Evolutionary conservation across 2,329 filamentous ascomycete genomes (phyloP), one percentile per base, ranked within the genome.

Genomic region (Apiospora saccharicola): DNA sequence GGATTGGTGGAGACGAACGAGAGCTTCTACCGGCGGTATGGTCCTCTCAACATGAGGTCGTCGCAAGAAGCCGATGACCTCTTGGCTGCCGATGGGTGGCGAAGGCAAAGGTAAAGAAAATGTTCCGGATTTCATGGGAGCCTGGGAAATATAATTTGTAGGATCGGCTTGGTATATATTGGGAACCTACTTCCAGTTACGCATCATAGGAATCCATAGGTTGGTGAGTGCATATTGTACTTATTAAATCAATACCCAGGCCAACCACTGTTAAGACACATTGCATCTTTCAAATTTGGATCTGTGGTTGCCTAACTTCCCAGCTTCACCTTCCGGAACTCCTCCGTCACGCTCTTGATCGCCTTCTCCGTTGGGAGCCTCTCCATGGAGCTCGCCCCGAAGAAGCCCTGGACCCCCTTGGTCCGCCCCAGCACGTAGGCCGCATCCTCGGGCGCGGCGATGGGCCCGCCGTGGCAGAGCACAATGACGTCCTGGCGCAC

Each of bases 391-490:
- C 90, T 92, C 14, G 91, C 92, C 0, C 91, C 92, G 76, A 90
- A 93, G 79, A 94, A 93, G 0, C 92, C 91, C 81, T 93, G 90
- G n/a, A 93, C 83, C 0, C 91, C 91, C 51, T 84, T 86, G 0
- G 90, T 91, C 75, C 87, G 82, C 30, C 83, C 84, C 43, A 93
- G 83, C 13, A 93, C 87, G 78, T 89, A 92, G 74, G 87, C 83
- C 0, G 91, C 91, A 79, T 93, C 90, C 67, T 89, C 82, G 0
- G 90, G 90, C 70, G 85, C 85, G 4, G 91, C 90, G 74, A 94
- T 91, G 0, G 91, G 91, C 0, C 91, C 91, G 0, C 91, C 92
- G 78, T 93, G 91, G 74, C 91, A 93, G n/a, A 93, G 78, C 24
- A 93, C 88, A 69, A 93, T 89, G 14, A 93, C 82, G 16, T 92